Conservation (phyloP, 2,329 filamentous ascomycete species). For the Neofusicoccum parvum region DNA sequence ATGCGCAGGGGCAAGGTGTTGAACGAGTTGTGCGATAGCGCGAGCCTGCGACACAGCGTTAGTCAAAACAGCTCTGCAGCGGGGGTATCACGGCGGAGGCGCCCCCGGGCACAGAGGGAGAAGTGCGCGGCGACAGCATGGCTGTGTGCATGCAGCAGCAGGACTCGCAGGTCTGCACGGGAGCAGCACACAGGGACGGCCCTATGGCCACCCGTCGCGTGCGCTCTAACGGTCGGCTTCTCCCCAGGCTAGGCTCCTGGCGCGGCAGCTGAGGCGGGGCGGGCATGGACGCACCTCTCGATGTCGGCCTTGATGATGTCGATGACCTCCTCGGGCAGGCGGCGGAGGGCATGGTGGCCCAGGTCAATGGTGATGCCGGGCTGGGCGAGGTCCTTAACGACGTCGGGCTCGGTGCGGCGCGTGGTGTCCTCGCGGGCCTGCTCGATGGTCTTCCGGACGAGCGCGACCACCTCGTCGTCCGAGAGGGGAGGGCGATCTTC, state of each 20-base stretch:
- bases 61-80: slow-evolving; percentile 6
- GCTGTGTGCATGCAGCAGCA: not conserved
- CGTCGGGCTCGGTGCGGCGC: slow-evolving; percentile 53
- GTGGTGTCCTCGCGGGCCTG: slow-evolving; percentile 67
- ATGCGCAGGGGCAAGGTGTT: slow-evolving; percentile 70
- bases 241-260: slow-evolving; percentile 12
- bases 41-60: slow-evolving; percentile 58
- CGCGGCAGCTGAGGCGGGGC: not conserved
- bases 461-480: slow-evolving; percentile 64
- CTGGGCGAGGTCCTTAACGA: slow-evolving; percentile 55
- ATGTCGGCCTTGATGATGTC: slow-evolving; percentile 74
- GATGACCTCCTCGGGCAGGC: slow-evolving; percentile 72
- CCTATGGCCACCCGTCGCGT: not conserved
- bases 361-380: slow-evolving; percentile 78
- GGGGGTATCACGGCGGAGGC: not conserved
- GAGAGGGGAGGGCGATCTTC: slow-evolving; percentile 50
- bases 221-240: not conserved
- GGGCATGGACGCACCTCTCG: slow-evolving; percentile 59
- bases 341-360: slow-evolving; percentile 72
- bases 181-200: not conserved
- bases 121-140: not conserved
- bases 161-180: not conserved
- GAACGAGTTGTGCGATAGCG: slow-evolving; percentile 78
- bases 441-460: slow-evolving; percentile 69
- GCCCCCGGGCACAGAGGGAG: not conserved